Evolutionary conservation across 208 protist genomes (phyloP), one percentile per base, ranked within the genome.

Genomic region (Herpetomonas muscarum): DNA sequence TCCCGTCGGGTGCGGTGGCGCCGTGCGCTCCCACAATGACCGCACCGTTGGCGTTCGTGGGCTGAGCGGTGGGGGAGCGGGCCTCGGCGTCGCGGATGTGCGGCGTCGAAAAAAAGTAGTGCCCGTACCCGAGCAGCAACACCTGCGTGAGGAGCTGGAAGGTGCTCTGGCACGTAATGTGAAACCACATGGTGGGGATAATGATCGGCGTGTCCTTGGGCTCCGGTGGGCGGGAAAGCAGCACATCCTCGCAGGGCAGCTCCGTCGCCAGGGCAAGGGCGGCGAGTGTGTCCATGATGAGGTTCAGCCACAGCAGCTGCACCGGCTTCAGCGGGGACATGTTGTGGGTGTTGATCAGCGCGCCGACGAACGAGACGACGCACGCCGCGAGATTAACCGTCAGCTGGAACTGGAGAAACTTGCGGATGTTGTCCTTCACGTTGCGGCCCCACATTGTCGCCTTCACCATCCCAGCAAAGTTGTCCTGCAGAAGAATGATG

Each of bases 401-500:
- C 34, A 99, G 82, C 64, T 97, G 91, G 79, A 99, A 99, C 76
- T 99, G 96, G 30, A 98, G 70, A 76, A 99, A 99, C 70, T 99
- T 99, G 32, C 92, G 81, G 54, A 99, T 98, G 69, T 94, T 98
- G 66, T 98, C 97, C 74, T 94, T 97, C n/a, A 99, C 96, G 70
- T 90, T 98, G 31, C 98, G 85, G 26, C 98, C 98, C 97, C 97
- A 99, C 75, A 97, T 92, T 1, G 97, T 93, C 28, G 97, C 85
- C 66, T 89, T 97, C 25, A 99, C 97, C 74, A 99, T 98, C 0
- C 97, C 96, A 9, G 70, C 56, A 55, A 99, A 99, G 74, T 99
- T 99, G 85, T 99, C 96, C 63, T 98, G 85, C n/a, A 98, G 75
- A 26, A 99, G 72, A 5, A 99, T 68, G 49, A 99, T 98, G 70